These are phyloP conservation scores for Babesia sp. DNA, from an alignment of 169 alveolate genomes.

Conservation along the genomic window DNA sequence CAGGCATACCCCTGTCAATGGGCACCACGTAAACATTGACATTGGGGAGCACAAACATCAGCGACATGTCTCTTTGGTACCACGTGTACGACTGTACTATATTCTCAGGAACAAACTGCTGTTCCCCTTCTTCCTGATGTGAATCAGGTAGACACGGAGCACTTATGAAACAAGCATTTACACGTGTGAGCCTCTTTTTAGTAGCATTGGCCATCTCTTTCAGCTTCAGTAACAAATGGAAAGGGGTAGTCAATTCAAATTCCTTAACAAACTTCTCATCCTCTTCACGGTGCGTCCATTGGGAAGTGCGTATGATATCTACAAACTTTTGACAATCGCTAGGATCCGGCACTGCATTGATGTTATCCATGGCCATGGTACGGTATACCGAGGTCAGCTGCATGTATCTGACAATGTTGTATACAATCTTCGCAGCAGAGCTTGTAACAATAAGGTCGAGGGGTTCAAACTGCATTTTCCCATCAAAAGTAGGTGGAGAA, in stretches of 20 bases:
- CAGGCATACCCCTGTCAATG: not conserved
- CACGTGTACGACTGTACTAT: constrained; percentile 2
- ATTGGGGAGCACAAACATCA: constrained; percentile 14
- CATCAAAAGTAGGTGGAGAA: constrained; percentile 42
- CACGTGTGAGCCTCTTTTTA: not conserved
- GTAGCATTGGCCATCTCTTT: constrained; percentile 19
- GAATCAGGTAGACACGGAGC: constrained; percentile 6
- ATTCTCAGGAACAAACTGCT: not conserved
- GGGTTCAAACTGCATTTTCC: constrained; percentile 21
- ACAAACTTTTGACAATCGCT: constrained; percentile 27
- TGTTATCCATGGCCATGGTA: constrained; percentile 1
- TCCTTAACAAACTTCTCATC: constrained; percentile 32
- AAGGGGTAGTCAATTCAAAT: constrained; percentile 8
- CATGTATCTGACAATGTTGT: constrained; percentile 46
- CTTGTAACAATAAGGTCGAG: constrained; percentile 35
- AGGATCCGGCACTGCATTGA: constrained; percentile 31
- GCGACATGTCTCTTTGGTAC: not conserved
- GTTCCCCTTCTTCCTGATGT: not conserved
- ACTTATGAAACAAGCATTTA: constrained; percentile 3
- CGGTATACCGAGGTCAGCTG: constrained; percentile 28
- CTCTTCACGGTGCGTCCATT: constrained; percentile 14
- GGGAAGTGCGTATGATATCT: constrained; percentile 11
- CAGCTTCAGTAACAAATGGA: constrained; percentile 20
- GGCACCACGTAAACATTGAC: constrained; percentile 5
- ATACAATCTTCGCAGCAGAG: constrained; percentile 32